These are phyloP conservation scores for Hemileccinum rubropunctum DNA, from an alignment of 768 basidiomycete genomes.

Conservation along the genomic window DNA sequence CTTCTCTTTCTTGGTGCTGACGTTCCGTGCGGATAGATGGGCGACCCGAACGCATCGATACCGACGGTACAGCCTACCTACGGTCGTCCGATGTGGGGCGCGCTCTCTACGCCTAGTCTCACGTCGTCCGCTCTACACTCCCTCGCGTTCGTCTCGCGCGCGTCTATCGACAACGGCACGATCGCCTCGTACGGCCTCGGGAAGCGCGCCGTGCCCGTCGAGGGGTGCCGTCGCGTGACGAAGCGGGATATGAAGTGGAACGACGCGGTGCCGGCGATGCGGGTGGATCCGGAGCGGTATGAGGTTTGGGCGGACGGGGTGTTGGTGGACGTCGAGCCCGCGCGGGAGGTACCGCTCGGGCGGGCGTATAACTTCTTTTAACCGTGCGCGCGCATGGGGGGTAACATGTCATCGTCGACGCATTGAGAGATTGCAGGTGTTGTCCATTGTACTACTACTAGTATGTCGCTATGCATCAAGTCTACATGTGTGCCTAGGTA, in stretches of 20 bases:
- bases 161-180: conserved; percentile 57
- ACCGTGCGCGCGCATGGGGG: conserved; percentile 10
- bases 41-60: conserved; percentile 95
- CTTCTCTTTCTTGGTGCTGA: too few relatives aligned
- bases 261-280: conserved; percentile 73
- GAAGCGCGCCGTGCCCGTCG: conserved; percentile 75
- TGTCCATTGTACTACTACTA: conserved; percentile 1
- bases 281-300: conserved; percentile 90
- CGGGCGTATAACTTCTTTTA: conserved; percentile 81
- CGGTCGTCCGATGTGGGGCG: conserved; percentile 92
- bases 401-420: too few relatives aligned
- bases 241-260: conserved; percentile 98
- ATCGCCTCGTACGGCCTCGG: conserved; percentile 65
- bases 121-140: conserved; percentile 82
- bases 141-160: conserved; percentile 78
- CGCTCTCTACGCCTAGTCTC: conserved; percentile 41
- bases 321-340: conserved; percentile 73
- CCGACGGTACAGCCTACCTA: conserved; percentile 91
- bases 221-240: conserved; percentile 65
- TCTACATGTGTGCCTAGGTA: conserved; percentile 1
- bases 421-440: too few relatives aligned
- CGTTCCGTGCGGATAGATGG: conserved; percentile 63
- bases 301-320: conserved; percentile 80
- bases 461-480: conserved; percentile 4
- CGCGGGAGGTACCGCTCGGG: conserved; percentile 63